Evolutionary conservation across 352 stramenopile genomes (phyloP).

Genomic region (Pythium dissimile): DNA sequence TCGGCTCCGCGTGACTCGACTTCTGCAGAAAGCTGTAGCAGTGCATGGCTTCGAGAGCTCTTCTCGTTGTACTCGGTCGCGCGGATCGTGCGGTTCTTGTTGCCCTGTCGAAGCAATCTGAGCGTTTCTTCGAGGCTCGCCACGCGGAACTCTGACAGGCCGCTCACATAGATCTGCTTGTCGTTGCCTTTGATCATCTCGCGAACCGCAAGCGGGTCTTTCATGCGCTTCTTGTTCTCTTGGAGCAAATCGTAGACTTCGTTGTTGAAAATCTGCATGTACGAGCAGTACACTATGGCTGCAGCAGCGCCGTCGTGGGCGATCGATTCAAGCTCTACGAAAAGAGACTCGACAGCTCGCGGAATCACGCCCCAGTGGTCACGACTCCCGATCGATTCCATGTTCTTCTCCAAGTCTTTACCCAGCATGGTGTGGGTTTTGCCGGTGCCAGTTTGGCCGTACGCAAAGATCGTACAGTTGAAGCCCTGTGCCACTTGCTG

Average conservation of each 20-base stretch:
- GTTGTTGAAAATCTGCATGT: conserved; percentile 92
- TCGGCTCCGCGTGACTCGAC: conserved; percentile 70
- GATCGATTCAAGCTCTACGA: conserved; percentile 65
- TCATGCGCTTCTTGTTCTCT: conserved; percentile 50
- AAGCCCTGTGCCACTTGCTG: conserved; percentile 82
- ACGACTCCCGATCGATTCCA: conserved; percentile 13
- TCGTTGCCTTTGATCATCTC: conserved; percentile 76
- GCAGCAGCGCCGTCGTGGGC: conserved; percentile 43
- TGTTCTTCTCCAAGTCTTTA: conserved; percentile 46
- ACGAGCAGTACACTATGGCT: conserved; percentile 80
- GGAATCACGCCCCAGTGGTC: conserved; percentile 79
- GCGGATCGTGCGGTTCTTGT: conserved; percentile 83
- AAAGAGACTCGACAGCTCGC: conserved; percentile 78
- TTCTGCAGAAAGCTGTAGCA: conserved; percentile 82
- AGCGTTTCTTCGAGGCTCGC: conserved; percentile 75
- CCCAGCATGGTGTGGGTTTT: conserved; percentile 92
- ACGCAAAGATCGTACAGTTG: conserved; percentile 91
- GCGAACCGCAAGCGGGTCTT: conserved; percentile 46
- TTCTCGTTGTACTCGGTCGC: conserved; percentile 87
- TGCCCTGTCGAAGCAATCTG: conserved; percentile 68
- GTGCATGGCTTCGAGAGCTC: conserved; percentile 82
- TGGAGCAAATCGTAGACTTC: conserved; percentile 75
- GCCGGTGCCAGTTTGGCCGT: conserved; percentile 87
- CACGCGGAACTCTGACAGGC: conserved; percentile 88
- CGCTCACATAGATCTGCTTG: conserved; percentile 88